Evolutionary conservation across 1,284 basidiomycete species (phyloP).

Genomic region (Marasmius oreades): DNA sequence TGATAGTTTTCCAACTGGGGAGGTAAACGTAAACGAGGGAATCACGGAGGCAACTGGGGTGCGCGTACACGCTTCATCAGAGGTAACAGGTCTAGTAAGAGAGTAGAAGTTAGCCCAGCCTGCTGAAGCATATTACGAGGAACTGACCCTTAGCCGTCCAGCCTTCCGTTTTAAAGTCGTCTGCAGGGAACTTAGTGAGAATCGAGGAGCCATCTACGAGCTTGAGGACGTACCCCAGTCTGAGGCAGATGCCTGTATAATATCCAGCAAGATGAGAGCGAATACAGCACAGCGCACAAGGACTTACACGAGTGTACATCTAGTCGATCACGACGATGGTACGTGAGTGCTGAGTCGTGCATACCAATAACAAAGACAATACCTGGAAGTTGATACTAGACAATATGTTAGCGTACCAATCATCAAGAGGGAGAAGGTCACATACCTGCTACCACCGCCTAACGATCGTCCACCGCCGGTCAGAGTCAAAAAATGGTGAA

Average conservation of each 20-base stretch:
- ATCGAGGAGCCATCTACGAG: not conserved
- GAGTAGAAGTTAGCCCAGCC: conserved; percentile 1
- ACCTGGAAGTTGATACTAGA: conserved; percentile 68
- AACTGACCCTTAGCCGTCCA: conserved; percentile 59
- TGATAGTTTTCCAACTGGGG: conserved; percentile 70
- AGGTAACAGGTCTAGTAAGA: conserved; percentile 61
- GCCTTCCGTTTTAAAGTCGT: conserved; percentile 71
- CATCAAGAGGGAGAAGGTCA: conserved; percentile 1
- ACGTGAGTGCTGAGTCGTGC: not conserved
- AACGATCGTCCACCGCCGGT: not conserved
- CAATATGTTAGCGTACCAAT: conserved; percentile 5
- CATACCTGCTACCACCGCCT: conserved; percentile 53
- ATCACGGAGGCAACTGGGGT: not conserved
- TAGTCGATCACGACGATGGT: conserved; percentile 17
- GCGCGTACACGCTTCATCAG: conserved; percentile 61
- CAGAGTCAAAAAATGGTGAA: not conserved
- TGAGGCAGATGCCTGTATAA: conserved; percentile 54
- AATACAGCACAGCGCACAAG: not conserved
- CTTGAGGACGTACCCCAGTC: conserved; percentile 52
- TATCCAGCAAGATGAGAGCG: conserved; percentile 4
- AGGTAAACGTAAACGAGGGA: conserved; percentile 5
- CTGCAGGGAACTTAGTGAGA: conserved; percentile 28
- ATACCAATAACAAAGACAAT: conserved; percentile 14
- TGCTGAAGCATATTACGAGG: no score
- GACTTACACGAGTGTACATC: conserved; percentile 63